These are phyloP conservation scores for Ascochyta viciae-villosae DNA, from an alignment of 2,329 filamentous ascomycete species.

Conservation along the genomic window DNA sequence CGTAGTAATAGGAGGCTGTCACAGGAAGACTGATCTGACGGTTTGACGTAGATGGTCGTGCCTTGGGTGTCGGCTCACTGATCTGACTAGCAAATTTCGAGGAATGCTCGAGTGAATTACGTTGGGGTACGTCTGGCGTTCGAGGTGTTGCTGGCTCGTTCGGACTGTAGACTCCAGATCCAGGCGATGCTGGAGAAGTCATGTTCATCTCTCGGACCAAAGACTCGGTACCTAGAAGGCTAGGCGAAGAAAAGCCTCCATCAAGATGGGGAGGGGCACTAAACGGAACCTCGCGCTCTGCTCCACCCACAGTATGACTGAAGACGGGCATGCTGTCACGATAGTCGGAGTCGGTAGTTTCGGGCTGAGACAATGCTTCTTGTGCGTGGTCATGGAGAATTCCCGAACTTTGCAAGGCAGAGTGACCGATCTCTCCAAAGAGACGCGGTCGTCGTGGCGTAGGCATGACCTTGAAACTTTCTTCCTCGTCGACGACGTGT, in stretches of 20 bases:
- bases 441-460: slow-evolving; percentile 51
- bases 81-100: slow-evolving; percentile 38
- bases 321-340: slow-evolving; percentile 10
- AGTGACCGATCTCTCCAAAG: slow-evolving; percentile 67
- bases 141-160: slow-evolving; percentile 50
- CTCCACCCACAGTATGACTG: slow-evolving; percentile 21
- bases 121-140: slow-evolving; percentile 46
- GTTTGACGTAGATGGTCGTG: slow-evolving; percentile 45
- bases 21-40: slow-evolving; percentile 54
- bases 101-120: slow-evolving; percentile 39
- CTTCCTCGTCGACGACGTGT: slow-evolving; percentile 34
- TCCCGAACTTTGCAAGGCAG: slow-evolving; percentile 62
- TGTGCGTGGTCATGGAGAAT: slow-evolving; percentile 48
- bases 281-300: slow-evolving; percentile 22
- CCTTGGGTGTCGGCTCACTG: slow-evolving; percentile 49
- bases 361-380: slow-evolving; percentile 37
- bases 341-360: slow-evolving; percentile 6
- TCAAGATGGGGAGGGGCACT: slow-evolving; percentile 31
- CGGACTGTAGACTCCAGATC: slow-evolving; percentile 44
- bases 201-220: slow-evolving; percentile 58
- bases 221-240: slow-evolving; percentile 57
- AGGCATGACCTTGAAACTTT: slow-evolving; percentile 39
- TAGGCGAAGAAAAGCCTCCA: slow-evolving; percentile 44
- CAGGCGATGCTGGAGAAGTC: slow-evolving; percentile 52
- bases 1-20: slow-evolving; percentile 55